These are phyloP conservation scores for Eucalyptus guilfoylei DNA, from an alignment of 345 rosid species.

Conservation along the genomic window DNA sequence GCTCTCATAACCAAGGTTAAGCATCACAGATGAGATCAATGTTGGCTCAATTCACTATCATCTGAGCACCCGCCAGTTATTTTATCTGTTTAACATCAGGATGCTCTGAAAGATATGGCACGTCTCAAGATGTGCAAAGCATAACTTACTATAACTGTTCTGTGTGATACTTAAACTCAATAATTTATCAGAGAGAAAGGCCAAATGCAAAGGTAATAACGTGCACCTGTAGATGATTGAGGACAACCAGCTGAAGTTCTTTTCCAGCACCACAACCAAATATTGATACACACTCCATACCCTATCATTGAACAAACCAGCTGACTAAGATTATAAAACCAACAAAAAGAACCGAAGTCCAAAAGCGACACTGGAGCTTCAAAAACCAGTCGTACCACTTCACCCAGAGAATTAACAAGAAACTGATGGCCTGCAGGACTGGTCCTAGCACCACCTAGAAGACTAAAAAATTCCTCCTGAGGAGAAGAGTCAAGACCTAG, in stretches of 20 bases:
- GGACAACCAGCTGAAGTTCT: constrained; percentile 77
- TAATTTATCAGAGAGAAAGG: background rate
- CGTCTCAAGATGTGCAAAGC: too few relatives aligned
- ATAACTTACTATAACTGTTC: too few relatives aligned
- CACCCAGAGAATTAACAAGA: constrained; percentile 76
- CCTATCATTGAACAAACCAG: constrained; percentile 23
- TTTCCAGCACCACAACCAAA: constrained; percentile 79
- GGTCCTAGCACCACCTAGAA: constrained; percentile 77
- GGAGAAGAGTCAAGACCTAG: constrained; percentile 83
- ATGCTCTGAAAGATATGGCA: rapidly evolving
- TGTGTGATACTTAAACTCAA: too few relatives aligned
- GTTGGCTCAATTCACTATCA: background rate
- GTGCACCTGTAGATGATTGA: constrained; percentile 80
- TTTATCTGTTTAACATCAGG: background rate
- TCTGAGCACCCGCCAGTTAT: background rate
- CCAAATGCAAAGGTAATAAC: background rate
- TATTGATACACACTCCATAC: constrained; percentile 73
- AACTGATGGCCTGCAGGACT: constrained; percentile 93
- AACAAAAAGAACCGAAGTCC: constrained; percentile 1
- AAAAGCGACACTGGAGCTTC: background rate
- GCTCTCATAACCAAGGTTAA: background rate
- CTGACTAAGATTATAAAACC: background rate
- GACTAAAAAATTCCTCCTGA: constrained; percentile 91
- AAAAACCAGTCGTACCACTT: constrained; percentile 43
- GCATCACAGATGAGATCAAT: background rate